phyloP scores from a whole-genome alignment of 2,329 filamentous ascomycete species.

The Aspergillus udagawae region DNA sequence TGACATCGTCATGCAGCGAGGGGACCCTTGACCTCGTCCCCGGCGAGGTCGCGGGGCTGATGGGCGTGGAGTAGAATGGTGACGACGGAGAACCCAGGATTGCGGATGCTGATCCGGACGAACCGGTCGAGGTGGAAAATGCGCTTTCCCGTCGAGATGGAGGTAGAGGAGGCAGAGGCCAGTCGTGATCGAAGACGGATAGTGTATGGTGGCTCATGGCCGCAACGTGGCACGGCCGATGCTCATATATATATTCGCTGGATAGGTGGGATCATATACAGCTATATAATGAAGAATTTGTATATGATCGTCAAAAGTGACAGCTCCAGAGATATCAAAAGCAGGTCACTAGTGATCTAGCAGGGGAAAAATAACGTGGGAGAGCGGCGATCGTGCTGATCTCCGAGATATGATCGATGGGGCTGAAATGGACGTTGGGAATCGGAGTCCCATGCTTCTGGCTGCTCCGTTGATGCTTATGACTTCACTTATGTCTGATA shows the following conservation, averaged over 20 bases:
- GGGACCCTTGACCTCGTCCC: conserved; percentile 22
- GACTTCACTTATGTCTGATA: background rate
- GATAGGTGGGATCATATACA: background rate
- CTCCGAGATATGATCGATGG: conserved; percentile 11
- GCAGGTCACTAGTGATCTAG: background rate
- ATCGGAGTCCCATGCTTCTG: conserved; percentile 8
- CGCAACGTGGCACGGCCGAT: background rate
- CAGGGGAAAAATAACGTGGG: background rate
- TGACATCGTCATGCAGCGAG: conserved; percentile 28
- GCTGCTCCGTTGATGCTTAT: background rate
- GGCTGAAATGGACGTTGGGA: conserved; percentile 6
- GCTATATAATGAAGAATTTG: background rate
- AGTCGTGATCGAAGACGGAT: conserved; percentile 20
- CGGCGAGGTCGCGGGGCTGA: conserved; percentile 20
- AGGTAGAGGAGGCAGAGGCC: conserved; percentile 25
- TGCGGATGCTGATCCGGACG: conserved; percentile 24
- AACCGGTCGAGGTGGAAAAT: conserved; percentile 21
- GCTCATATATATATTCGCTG: background rate
- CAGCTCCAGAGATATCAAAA: background rate
- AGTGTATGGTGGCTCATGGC: conserved; percentile 12
- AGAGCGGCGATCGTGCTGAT: conserved; percentile 20
- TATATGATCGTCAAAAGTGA: background rate
- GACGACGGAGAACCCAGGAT: conserved; percentile 21
- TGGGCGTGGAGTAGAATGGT: conserved; percentile 18
- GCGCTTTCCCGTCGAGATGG: conserved; percentile 20